A percentile compares a stretch with the other conserved stretches of the same genome.
Conservation (phyloP, 208 protist species). For the Trichomonas tenax region DNA sequence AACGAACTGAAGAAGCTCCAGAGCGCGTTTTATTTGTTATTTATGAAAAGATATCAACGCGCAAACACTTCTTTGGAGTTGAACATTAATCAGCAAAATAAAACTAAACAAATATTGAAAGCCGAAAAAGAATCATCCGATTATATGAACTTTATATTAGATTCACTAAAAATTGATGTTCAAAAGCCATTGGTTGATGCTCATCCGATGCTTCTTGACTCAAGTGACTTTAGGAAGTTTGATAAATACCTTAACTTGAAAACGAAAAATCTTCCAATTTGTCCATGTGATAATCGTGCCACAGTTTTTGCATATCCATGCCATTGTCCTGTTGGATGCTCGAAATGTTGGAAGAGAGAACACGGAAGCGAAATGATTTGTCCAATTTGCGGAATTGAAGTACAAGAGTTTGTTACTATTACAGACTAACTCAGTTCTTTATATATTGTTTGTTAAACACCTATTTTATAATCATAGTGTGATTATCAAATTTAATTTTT, state of each 20-base stretch:
- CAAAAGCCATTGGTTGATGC: background rate
- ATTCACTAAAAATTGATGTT: background rate
- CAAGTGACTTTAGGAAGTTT: background rate
- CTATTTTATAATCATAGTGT: background rate
- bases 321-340: background rate
- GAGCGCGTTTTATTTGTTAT: background rate
- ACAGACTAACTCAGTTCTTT: background rate
- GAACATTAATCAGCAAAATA: background rate
- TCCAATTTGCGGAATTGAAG: background rate
- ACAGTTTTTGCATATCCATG: background rate
- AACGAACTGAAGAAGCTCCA: background rate
- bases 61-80: background rate
- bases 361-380: background rate
- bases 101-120: background rate
- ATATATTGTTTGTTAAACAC: background rate
- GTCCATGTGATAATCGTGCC: background rate
- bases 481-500: background rate
- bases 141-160: background rate
- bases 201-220: background rate
- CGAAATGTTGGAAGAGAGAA: background rate
- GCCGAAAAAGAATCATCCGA: background rate
- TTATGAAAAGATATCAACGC: background rate
- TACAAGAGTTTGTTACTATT: background rate
- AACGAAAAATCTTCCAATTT: background rate
- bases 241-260: background rate